Evolutionary conservation across 1,139 yeast genomes (phyloP), one percentile per base, ranked within the genome.

Genomic region (Debaryomyces robertsiae): DNA sequence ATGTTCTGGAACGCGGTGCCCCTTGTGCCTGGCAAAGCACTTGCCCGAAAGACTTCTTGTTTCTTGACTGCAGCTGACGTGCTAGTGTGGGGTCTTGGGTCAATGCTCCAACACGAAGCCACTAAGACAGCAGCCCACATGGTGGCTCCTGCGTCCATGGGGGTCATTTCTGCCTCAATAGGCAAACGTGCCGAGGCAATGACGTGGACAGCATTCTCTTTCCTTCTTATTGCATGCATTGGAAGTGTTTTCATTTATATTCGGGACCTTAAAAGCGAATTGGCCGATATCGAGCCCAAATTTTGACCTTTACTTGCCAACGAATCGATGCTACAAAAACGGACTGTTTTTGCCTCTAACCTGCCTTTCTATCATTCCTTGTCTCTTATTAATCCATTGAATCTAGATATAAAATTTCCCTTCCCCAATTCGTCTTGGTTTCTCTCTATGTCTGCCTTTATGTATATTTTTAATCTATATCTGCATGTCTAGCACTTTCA

Each of bases 91-190:
- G 86, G 87, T 0, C 60, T 82, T 33, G 89, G 89, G 0, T 73
- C 88, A 2, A 81, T 84, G 76, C 74, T 88, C 67, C 75, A 76
- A 38, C 82, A 81, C 48, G 82, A 82, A 36, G 86, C 86, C 0
- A 70, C 73, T 0, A 65, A 64, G 31, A 66, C 84, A 0, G 71
- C 78, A 3, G 50, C 58, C 2, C 52, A 57, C 5, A 54, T 82
- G 36, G 71, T 81, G 1, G 67, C 71, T 2, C 61, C 67, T 1
- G 72, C 87, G 3, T 80, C 87, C 27, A 67, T 81, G 71, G 60
- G 70, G 0, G 66, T 79, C 3, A 55, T 84, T 0, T 40, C 52
- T 5, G 79, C 76, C 0, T 50, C 56, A 4, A 54, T 58, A 4
- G 93, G 93, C 2, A 51, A 46, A 1, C 67, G 84, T 41, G 86